A percentile compares a stretch with the other conserved stretches of the same genome.
Evolutionary conservation across 345 rosid species (phyloP).

Genomic region (Populus tremula): DNA sequence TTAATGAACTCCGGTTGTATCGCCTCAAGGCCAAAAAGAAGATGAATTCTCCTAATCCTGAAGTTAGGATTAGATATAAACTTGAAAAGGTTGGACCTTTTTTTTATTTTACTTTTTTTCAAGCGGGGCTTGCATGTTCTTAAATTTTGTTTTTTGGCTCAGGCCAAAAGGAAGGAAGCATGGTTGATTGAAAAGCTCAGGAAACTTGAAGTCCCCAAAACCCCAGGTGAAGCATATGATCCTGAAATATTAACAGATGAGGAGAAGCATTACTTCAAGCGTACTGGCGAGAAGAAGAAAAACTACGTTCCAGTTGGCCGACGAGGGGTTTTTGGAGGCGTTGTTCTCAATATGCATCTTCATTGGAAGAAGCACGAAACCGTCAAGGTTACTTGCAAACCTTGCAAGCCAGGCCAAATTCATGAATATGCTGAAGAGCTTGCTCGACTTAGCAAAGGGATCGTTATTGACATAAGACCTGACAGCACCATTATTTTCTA

Average conservation of each 20-base stretch:
- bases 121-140: background rate
- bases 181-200: slow-evolving; percentile 90
- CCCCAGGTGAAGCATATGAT: slow-evolving; percentile 59
- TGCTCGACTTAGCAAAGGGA: slow-evolving; percentile 75
- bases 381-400: slow-evolving; percentile 81
- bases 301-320: slow-evolving; percentile 82
- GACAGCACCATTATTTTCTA: slow-evolving; percentile 64
- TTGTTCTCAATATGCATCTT: slow-evolving; percentile 91
- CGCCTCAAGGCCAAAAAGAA: slow-evolving; percentile 87
- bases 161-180: slow-evolving; percentile 86
- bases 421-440: slow-evolving; percentile 83
- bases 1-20: slow-evolving; percentile 76
- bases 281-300: slow-evolving; percentile 86
- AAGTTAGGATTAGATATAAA: slow-evolving; percentile 86
- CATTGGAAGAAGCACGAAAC: slow-evolving; percentile 98
- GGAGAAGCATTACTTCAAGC: slow-evolving; percentile 85
- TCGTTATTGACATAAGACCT: slow-evolving; percentile 75
- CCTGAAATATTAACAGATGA: slow-evolving; percentile 88
- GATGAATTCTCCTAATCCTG: slow-evolving; percentile 94
- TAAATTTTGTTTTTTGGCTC: background rate
- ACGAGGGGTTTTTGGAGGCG: slow-evolving; percentile 95
- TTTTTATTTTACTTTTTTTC: background rate
- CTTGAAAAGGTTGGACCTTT: slow-evolving; percentile 65
- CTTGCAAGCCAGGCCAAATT: slow-evolving; percentile 79
- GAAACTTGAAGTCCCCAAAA: slow-evolving; percentile 60